These are phyloP conservation scores for Citrus unshiu DNA, from an alignment of 345 rosid species.

Conservation along the genomic window DNA sequence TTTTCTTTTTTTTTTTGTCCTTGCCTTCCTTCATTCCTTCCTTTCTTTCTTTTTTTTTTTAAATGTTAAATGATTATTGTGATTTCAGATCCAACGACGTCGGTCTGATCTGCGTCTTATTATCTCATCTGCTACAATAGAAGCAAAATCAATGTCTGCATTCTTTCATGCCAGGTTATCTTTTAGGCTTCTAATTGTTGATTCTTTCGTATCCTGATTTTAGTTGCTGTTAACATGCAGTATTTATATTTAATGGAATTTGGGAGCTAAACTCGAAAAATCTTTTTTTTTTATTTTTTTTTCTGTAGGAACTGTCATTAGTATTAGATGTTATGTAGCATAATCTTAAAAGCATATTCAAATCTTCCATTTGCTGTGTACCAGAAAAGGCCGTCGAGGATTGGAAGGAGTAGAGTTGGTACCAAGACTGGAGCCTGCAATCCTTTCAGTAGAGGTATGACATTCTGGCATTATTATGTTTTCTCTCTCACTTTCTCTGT, in stretches of 20 bases:
- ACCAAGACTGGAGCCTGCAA: conserved; percentile 73
- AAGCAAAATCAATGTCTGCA: conserved; percentile 77
- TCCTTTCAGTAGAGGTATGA: conserved; percentile 87
- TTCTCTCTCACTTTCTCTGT: background rate
- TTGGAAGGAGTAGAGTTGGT: conserved; percentile 40
- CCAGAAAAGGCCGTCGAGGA: conserved; percentile 52
- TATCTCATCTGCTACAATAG: conserved; percentile 95
- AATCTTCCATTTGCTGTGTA: conserved; percentile 18
- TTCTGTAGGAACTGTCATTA: background rate
- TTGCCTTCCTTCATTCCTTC: too few relatives aligned
- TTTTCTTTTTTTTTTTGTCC: background rate
- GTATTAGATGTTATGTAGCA: background rate
- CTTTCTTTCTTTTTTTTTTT: background rate
- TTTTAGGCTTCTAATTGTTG: conserved; percentile 10
- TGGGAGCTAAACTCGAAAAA: background rate
- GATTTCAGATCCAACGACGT: conserved; percentile 69
- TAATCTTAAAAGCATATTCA: background rate
- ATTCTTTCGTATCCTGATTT: background rate
- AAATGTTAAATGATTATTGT: conserved; percentile 9
- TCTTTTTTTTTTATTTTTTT: background rate
- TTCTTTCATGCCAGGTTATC: conserved; percentile 74
- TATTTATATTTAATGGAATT: background rate
- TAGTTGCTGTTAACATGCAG: background rate
- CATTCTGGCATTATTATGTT: background rate
- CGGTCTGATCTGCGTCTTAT: conserved; percentile 89